These are phyloP conservation scores for Camellia oleifera DNA, from an alignment of 179 eudicot species.

Conservation along the genomic window DNA sequence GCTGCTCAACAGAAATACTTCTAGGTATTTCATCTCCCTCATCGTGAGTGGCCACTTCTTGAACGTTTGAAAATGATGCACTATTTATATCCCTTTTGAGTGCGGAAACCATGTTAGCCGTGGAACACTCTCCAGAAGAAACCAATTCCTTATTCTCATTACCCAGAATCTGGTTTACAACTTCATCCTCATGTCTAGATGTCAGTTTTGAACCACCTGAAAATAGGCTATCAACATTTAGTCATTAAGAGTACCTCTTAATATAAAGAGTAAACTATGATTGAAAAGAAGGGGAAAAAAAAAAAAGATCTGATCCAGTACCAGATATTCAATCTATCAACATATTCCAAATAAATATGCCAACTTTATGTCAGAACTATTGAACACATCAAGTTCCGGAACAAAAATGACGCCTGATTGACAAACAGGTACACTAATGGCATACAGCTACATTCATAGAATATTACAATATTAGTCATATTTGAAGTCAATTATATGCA, in stretches of 20 bases:
- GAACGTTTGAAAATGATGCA: slow-evolving; percentile 35
- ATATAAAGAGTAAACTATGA: not conserved
- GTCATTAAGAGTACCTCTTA: slow-evolving; percentile 10
- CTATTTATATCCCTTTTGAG: slow-evolving; percentile 18
- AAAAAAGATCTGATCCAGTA: not conserved
- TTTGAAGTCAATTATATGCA: not conserved
- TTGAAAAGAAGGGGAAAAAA: not conserved
- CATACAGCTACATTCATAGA: not conserved
- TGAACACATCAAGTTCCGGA: not conserved
- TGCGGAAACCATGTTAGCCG: slow-evolving; percentile 11
- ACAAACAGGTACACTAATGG: not conserved
- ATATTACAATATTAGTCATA: not conserved
- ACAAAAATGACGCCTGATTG: not conserved
- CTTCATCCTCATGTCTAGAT: slow-evolving; percentile 60
- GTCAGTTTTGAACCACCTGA: slow-evolving; percentile 65
- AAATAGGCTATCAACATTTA: slow-evolving; percentile 25
- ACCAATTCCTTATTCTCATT: slow-evolving; percentile 42
- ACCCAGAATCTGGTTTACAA: slow-evolving; percentile 53
- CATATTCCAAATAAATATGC: not conserved
- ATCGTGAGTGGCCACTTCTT: slow-evolving; percentile 26
- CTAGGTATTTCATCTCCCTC: slow-evolving; percentile 40
- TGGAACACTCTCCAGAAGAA: slow-evolving; percentile 17
- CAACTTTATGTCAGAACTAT: not conserved
- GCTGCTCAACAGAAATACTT: slow-evolving; percentile 30
- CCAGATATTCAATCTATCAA: not conserved